phyloP scores from a whole-genome alignment of 805 yeast genomes.

The Peterozyma toletana region DNA sequence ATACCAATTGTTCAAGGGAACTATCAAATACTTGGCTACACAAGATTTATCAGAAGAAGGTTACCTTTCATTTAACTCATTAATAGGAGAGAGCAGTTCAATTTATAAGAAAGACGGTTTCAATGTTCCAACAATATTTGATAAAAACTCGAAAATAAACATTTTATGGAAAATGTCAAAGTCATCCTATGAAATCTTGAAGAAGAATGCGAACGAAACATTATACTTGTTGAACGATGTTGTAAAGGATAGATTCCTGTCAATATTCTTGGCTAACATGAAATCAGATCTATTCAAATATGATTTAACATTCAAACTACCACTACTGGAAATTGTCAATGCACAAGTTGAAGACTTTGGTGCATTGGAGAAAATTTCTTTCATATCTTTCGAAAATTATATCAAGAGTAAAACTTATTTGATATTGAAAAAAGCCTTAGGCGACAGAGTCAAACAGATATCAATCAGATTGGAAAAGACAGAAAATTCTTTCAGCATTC shows the following conservation, averaged over 20 bases:
- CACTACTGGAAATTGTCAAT: slow-evolving; percentile 29
- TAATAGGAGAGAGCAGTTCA: slow-evolving; percentile 37
- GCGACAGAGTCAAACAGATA: slow-evolving; percentile 35
- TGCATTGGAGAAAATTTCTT: slow-evolving; percentile 65
- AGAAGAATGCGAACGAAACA: slow-evolving; percentile 63
- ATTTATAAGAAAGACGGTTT: slow-evolving; percentile 52
- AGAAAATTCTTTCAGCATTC: slow-evolving; percentile 27
- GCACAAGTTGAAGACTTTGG: slow-evolving; percentile 44
- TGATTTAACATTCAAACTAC: slow-evolving; percentile 55
- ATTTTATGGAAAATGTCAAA: slow-evolving; percentile 74
- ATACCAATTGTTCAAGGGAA: slow-evolving; percentile 89
- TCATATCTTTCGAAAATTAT: slow-evolving; percentile 61
- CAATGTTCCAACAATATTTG: slow-evolving; percentile 69
- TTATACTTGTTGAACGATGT: slow-evolving; percentile 66
- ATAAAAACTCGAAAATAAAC: slow-evolving; percentile 70
- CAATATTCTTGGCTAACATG: slow-evolving; percentile 62
- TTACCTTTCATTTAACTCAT: slow-evolving; percentile 59
- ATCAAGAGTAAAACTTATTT: slow-evolving; percentile 54
- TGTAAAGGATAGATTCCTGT: slow-evolving; percentile 75
- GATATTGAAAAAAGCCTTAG: slow-evolving; percentile 51
- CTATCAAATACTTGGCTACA: slow-evolving; percentile 72
- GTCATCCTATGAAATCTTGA: slow-evolving; percentile 55
- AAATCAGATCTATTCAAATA: slow-evolving; percentile 48
- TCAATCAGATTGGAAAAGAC: slow-evolving; percentile 21
- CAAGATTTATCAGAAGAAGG: slow-evolving; percentile 63